Base-by-base conservation (phyloP, 495 filamentous ascomycete genomes). In the Cercophora samala region DNA sequence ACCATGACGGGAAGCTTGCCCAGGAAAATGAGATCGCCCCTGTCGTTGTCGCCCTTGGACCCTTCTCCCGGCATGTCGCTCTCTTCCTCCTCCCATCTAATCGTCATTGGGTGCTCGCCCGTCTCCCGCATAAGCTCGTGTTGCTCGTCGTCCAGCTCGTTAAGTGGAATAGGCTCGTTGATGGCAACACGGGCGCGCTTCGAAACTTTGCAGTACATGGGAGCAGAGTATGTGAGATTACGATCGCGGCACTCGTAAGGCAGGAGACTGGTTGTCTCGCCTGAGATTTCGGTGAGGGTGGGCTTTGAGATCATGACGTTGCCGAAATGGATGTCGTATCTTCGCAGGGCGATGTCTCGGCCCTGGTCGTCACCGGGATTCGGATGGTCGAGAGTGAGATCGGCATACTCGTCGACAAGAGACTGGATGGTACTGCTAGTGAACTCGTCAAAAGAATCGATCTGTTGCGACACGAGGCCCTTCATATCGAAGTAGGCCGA, bases 401-500 rank as follows among this genome's bases (percentile, higher is more conserved):
- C 85, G 42, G 90, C 89, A 73, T 96, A 93, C 75, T 98, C 95
- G 64, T 90, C 87, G 25, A 98, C 88, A 63, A 98, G 85, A 68
- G 96, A 91, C 70, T 97, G 92, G 81, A 98, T 93, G 0, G 95
- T 97, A 3, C 90, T 91, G 42, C 87, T 86, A 59, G 94, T 90
- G 74, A 99, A 99, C 74, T 97, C 93, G 80, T 99, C 91, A 82
- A 97, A 99, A 2, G 95, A 99, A 76, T 98, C 93, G 66, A 98
- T 86, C 80, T 99, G 95, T 76, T 98, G 96, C 3, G 96, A 96
- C 13, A 98, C 96, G 22, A 99, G 86, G 72, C 96, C 94, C 80
- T 97, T 97, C 58, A 83, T 82, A 67, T 97, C 92, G 80, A 99
- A 98, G 82, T 97, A 98, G 1, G 96, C 89, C 26, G 90, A 91